Conservation (phyloP, 2,329 filamentous ascomycete species). For the Laburnicola sp. region DNA sequence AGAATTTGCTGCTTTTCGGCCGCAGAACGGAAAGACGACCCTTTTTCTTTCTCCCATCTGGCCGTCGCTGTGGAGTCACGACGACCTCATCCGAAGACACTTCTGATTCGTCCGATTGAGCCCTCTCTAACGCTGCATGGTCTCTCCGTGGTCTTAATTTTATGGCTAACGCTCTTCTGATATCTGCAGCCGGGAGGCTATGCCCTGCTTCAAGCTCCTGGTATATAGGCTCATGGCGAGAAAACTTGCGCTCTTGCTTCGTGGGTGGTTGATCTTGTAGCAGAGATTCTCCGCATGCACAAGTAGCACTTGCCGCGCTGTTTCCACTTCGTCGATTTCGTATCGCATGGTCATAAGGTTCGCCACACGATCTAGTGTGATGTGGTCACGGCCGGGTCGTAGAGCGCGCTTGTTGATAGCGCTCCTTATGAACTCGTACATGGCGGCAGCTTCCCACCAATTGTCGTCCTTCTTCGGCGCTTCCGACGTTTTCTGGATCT, state of each 20-base stretch:
- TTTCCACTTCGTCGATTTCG: slow-evolving; percentile 40
- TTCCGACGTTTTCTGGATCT: slow-evolving; percentile 13
- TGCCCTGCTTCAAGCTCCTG: slow-evolving; percentile 32
- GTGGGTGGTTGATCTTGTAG: slow-evolving; percentile 45
- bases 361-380: slow-evolving; percentile 39
- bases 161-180: slow-evolving; percentile 35
- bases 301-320: slow-evolving; percentile 38
- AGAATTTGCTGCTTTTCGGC: slow-evolving; percentile 41
- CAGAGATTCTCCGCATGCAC: slow-evolving; percentile 44
- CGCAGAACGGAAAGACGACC: slow-evolving; percentile 41
- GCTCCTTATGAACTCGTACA: slow-evolving; percentile 48
- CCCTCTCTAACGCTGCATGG: slow-evolving; percentile 27
- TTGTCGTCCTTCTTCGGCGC: slow-evolving; percentile 44
- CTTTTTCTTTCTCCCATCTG: slow-evolving; percentile 26
- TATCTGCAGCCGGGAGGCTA: slow-evolving; percentile 33
- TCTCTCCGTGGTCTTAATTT: slow-evolving; percentile 36
- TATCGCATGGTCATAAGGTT: slow-evolving; percentile 41
- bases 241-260: slow-evolving; percentile 32
- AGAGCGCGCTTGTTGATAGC: slow-evolving; percentile 39
- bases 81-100: slow-evolving; percentile 15
- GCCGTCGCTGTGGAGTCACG: slow-evolving; percentile 27
- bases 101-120: slow-evolving; percentile 24
- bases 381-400: slow-evolving; percentile 32
- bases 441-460: slow-evolving; percentile 44
- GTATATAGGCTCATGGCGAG: slow-evolving; percentile 41